A percentile compares a stretch with the other conserved stretches of the same genome.
Evolutionary conservation across 73 alveolate species (phyloP).

Genomic region (Paraurostyla sp.): DNA sequence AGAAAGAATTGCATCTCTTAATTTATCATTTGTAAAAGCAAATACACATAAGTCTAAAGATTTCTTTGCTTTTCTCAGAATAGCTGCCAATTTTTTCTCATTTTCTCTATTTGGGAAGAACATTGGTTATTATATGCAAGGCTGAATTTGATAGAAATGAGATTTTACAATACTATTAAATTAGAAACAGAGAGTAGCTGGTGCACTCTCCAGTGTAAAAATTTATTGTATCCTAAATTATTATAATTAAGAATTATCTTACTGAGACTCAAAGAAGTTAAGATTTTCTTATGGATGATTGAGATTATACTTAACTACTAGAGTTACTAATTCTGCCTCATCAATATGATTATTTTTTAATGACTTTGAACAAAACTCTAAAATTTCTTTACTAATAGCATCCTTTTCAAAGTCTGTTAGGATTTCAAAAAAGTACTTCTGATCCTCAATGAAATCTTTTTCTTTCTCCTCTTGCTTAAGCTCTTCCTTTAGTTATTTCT

Average conservation of each 20-base stretch:
- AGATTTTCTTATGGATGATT: constrained; percentile 50
- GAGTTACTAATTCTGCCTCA: not conserved
- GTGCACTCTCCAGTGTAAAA: not conserved
- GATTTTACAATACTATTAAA: constrained; percentile 3
- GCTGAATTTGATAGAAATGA: constrained; percentile 57
- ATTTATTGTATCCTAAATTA: not conserved
- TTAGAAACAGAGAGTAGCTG: not conserved
- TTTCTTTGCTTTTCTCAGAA: constrained; percentile 79
- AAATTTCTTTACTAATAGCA: not conserved
- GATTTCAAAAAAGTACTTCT: not conserved
- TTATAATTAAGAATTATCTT: not conserved
- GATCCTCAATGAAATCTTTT: constrained; percentile 29
- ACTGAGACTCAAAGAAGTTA: not conserved
- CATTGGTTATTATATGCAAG: constrained; percentile 75
- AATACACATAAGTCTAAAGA: constrained; percentile 85
- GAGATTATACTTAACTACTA: constrained; percentile 20
- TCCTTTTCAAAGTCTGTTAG: not conserved
- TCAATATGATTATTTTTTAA: not conserved
- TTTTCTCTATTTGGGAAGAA: constrained; percentile 88
- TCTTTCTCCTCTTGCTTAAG: constrained; percentile 42
- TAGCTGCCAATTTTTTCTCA: constrained; percentile 74
- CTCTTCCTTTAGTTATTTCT: constrained; percentile 13
- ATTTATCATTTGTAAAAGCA: constrained; percentile 85
- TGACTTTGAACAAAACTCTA: not conserved
- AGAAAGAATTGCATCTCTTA: constrained; percentile 82